A percentile compares a stretch with the other conserved stretches of the same genome.
Evolutionary conservation across 1,284 basidiomycete species (phyloP).

Genomic region (Cryptococcus depauperatus): DNA sequence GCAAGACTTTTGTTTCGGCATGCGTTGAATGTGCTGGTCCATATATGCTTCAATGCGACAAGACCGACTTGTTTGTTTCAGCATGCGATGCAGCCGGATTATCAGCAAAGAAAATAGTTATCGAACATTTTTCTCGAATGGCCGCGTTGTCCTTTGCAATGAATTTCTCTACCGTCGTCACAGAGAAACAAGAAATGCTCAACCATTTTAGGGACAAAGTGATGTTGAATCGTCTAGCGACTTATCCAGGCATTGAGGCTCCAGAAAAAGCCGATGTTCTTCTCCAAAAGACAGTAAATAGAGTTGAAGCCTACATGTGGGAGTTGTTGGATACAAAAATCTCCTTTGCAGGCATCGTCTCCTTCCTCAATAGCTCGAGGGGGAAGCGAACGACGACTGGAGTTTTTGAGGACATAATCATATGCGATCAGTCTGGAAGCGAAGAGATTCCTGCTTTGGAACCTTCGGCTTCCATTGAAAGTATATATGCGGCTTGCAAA

Average conservation of each 20-base stretch:
- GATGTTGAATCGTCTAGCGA: not conserved
- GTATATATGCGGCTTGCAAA: slow-evolving; percentile 9
- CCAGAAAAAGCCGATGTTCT: not conserved
- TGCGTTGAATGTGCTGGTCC: not conserved
- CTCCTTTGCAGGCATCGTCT: not conserved
- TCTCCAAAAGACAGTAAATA: slow-evolving; percentile 4
- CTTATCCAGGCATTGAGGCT: slow-evolving; percentile 1
- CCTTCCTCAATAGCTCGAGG: not conserved
- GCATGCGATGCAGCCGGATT: slow-evolving; percentile 26
- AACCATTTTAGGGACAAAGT: not conserved
- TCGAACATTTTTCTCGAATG: slow-evolving; percentile 20
- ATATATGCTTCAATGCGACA: not conserved
- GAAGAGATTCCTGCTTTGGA: too few species aligned
- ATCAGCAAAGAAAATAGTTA: slow-evolving; percentile 4
- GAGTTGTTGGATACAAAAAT: slow-evolving; percentile 9
- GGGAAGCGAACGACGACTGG: too few species aligned
- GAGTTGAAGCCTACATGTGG: slow-evolving; percentile 9
- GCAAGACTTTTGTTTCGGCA: not conserved
- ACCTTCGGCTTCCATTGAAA: slow-evolving; percentile 2
- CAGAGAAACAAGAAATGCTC: not conserved
- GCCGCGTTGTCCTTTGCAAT: slow-evolving; percentile 7
- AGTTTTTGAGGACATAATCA: too few species aligned
- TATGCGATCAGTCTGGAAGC: too few species aligned
- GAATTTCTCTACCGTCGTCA: not conserved
- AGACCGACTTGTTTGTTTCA: slow-evolving; percentile 14